Conservation (phyloP, 768 basidiomycete species). For the Tricholoma hemisulphureum region DNA sequence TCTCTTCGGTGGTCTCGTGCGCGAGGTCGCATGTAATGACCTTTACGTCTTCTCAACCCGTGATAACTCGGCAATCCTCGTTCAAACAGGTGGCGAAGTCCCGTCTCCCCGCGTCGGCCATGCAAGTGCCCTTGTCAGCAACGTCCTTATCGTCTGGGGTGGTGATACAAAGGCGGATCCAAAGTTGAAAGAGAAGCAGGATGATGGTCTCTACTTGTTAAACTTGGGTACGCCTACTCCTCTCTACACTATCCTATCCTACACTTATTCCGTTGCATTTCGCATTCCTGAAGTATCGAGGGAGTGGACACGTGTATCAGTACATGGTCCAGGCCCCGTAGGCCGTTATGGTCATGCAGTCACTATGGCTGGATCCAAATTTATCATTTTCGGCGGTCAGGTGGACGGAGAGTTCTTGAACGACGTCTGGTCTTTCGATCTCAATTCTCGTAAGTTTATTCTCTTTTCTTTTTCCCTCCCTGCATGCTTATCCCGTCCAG, state of each 20-base stretch:
- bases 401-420: constrained; percentile 93
- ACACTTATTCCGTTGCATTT: constrained; percentile 4
- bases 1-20: constrained; percentile 94
- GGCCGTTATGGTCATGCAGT: constrained; percentile 97
- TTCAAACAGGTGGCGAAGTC: constrained; percentile 86
- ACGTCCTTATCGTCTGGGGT: constrained; percentile 96
- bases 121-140: constrained; percentile 92
- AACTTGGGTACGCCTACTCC: constrained; percentile 72
- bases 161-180: constrained; percentile 89
- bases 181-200: constrained; percentile 73
- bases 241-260: constrained; percentile 1
- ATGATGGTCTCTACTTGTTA: constrained; percentile 89
- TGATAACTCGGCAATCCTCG: constrained; percentile 73
- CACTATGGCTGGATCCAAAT: constrained; percentile 85
- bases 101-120: constrained; percentile 95
- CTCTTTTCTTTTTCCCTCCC: not conserved
- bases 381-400: constrained; percentile 96
- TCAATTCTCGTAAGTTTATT: constrained; percentile 76
- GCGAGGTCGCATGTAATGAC: constrained; percentile 87
- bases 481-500: constrained; percentile 37
- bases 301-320: constrained; percentile 90
- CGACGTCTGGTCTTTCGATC: constrained; percentile 94
- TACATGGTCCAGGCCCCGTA: constrained; percentile 72
- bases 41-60: constrained; percentile 85
- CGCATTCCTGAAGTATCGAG: constrained; percentile 60